phyloP scores from a whole-genome alignment of 106 monocot genomes.

The Dioscorea dumetorum region DNA sequence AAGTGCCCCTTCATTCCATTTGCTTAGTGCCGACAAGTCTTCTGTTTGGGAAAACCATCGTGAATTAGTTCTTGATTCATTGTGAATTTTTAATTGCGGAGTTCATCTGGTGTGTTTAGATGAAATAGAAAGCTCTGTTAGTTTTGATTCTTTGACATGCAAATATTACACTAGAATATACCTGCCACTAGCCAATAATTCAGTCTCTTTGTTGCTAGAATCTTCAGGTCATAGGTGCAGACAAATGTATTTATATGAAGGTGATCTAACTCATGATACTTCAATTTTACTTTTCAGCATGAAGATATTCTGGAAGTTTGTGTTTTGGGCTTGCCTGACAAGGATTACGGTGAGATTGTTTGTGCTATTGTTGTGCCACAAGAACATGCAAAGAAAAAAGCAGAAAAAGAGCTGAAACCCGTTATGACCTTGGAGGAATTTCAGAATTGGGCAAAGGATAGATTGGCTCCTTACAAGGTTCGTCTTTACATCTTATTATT shows the following conservation, averaged over 20 bases:
- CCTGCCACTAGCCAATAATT: no score
- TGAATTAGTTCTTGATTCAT: neutral
- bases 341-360: conserved; percentile 82
- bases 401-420: conserved; percentile 34
- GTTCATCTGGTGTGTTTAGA: no score
- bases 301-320: conserved; percentile 69
- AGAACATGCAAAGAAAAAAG: conserved; percentile 28
- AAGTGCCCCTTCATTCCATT: conserved; percentile 19
- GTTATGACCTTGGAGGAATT: conserved; percentile 66
- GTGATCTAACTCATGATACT: neutral
- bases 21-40: neutral
- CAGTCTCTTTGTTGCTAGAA: neutral
- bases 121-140: no score
- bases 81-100: neutral
- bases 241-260: no score
- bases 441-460: conserved; percentile 69
- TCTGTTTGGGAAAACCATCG: neutral
- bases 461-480: conserved; percentile 97
- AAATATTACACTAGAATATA: no score
- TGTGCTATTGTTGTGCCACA: conserved; percentile 70
- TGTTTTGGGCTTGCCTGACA: conserved; percentile 79
- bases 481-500: neutral
- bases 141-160: no score
- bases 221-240: neutral
- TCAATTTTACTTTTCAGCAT: conserved; percentile 41